Evolutionary conservation across 805 yeast species (phyloP).

Genomic region (Yarrowia sp.): DNA sequence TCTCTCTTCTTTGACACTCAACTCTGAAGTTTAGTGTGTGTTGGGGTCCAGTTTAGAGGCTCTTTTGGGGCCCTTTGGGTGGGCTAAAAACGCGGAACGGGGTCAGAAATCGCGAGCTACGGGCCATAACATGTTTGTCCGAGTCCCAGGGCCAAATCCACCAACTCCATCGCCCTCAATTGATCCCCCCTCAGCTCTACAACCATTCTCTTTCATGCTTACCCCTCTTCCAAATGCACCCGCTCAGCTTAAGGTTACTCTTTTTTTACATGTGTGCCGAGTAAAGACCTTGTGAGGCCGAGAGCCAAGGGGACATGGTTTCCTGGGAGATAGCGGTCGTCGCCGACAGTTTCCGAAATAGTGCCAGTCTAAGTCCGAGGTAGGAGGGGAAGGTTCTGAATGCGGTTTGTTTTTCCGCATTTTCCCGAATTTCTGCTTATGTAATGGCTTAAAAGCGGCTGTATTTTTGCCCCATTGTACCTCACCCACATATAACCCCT

Average conservation of each 20-base stretch:
- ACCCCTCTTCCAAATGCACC: slow-evolving; percentile 34
- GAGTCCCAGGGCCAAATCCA: neutral
- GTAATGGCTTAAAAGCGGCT: too few relatives aligned
- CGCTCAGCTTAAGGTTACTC: slow-evolving; percentile 17
- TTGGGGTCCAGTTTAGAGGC: neutral
- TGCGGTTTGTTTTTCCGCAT: too few relatives aligned
- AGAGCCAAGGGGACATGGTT: slow-evolving; percentile 31
- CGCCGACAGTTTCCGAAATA: slow-evolving; percentile 36
- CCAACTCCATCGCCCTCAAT: neutral
- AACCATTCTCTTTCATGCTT: slow-evolving; percentile 19
- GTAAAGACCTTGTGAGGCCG: slow-evolving; percentile 33
- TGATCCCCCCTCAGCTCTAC: neutral
- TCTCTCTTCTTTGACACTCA: neutral
- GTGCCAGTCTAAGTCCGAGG: slow-evolving; percentile 11
- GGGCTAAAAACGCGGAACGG: too few relatives aligned
- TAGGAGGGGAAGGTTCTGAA: too few relatives aligned
- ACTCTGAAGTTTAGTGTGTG: slow-evolving; percentile 8
- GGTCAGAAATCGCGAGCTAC: too few relatives aligned
- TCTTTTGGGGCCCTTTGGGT: too few relatives aligned
- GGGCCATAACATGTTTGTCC: too few relatives aligned
- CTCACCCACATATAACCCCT: too few relatives aligned
- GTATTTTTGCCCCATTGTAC: too few relatives aligned
- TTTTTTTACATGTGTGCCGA: slow-evolving; percentile 32
- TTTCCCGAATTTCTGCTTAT: too few relatives aligned
- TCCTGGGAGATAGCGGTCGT: slow-evolving; percentile 28